A percentile compares a stretch with the other conserved stretches of the same genome.
Conservation (phyloP, 2,329 filamentous ascomycete species). For the Akanthomyces muscarius region DNA sequence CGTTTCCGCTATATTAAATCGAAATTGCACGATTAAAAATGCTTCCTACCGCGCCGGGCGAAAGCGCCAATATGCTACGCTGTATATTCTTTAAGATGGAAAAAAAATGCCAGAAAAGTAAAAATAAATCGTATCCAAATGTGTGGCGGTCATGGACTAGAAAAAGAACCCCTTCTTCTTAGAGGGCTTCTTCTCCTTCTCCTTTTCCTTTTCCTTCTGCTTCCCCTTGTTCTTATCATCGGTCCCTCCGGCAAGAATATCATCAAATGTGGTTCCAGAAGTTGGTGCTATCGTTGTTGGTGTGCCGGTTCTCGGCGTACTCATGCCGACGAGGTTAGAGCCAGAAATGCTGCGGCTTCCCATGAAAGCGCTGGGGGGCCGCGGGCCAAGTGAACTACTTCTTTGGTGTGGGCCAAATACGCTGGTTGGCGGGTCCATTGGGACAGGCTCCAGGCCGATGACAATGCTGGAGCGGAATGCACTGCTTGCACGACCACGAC, state of each 20-base stretch:
- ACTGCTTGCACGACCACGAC: constrained; percentile 29
- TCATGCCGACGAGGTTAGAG: constrained; percentile 33
- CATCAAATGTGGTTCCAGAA: constrained; percentile 44
- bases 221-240: constrained; percentile 31
- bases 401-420: constrained; percentile 28
- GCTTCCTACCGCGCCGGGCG: neutral
- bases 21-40: neutral
- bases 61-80: neutral
- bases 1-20: neutral
- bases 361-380: constrained; percentile 31
- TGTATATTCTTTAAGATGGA: neutral
- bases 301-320: constrained; percentile 20
- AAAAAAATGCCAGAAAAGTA: neutral
- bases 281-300: constrained; percentile 23
- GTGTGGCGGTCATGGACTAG: neutral
- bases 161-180: constrained; percentile 17
- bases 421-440: constrained; percentile 31
- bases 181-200: constrained; percentile 41
- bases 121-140: neutral
- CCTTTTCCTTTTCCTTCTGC: constrained; percentile 33
- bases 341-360: constrained; percentile 32
- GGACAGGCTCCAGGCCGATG: constrained; percentile 41
- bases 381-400: constrained; percentile 34
- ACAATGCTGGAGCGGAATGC: constrained; percentile 41
- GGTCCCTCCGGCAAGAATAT: constrained; percentile 39